Conservation (phyloP, 768 basidiomycete species). For the Russula brevipes region DNA sequence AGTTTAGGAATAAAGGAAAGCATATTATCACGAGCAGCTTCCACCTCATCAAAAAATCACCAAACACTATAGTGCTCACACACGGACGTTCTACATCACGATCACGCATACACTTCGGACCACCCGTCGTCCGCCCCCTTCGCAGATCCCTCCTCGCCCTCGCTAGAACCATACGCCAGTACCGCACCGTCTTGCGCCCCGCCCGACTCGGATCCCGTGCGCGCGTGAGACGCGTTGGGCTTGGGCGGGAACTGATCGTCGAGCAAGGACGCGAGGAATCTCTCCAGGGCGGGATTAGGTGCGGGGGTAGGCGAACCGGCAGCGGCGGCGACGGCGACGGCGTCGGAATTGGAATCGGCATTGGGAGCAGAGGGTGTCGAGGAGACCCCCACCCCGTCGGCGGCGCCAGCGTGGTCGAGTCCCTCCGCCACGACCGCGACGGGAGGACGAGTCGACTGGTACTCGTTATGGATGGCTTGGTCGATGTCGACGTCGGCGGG, state of each 20-base stretch:
- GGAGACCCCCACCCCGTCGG: neutral
- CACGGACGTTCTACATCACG: neutral
- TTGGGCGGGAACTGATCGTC: constrained; percentile 19
- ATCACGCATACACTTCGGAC: constrained; percentile 14
- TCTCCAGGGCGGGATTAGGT: neutral
- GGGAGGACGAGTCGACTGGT: neutral
- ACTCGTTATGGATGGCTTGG: constrained; percentile 1
- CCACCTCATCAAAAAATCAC: no score
- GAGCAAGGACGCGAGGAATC: constrained; percentile 9
- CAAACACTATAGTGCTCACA: no score
- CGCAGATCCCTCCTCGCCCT: constrained; percentile 6
- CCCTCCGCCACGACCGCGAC: neutral
- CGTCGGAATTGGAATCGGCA: neutral
- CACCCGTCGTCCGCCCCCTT: constrained; percentile 14
- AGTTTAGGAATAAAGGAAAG: no score
- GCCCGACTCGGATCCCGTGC: neutral
- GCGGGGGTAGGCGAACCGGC: neutral
- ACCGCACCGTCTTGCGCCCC: constrained; percentile 3
- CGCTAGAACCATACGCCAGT: constrained; percentile 7
- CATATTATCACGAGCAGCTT: no score
- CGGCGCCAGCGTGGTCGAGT: no score
- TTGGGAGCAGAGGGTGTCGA: neutral
- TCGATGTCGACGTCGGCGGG: constrained; percentile 1
- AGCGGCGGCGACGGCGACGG: neutral
- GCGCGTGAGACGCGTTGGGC: neutral